Evolutionary conservation across 495 filamentous ascomycete genomes (phyloP), one percentile per base, ranked within the genome.

Genomic region (Barbatosphaeria neglecta): DNA sequence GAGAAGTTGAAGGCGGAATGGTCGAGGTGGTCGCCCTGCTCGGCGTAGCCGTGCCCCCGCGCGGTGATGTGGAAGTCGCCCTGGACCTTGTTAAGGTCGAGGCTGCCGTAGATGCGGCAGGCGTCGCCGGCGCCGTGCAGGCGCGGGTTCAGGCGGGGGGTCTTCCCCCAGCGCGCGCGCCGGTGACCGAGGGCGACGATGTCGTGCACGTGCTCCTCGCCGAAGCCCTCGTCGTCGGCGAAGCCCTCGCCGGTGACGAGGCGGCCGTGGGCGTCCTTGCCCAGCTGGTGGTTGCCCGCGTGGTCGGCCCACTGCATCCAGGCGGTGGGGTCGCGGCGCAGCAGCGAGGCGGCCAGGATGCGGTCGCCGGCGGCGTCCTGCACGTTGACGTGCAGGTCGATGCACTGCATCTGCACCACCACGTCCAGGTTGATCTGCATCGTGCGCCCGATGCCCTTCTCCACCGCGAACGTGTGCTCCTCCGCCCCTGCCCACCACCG

Each of bases 21-120:
- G 64, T 92, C 86, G 55, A 99, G 66, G 75, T 99, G 93, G 33
- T 77, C 67, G 35, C 76, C 80, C 49, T 78, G 68, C 58, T 92
- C 86, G 54, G 71, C 71, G 64, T 99, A 99, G 9, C 92, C 92
- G 67, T 99, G 93, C 0, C 92, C 92, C 44, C 89, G 65, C 2
- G 93, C 93, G 11, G 90, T 99, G 55, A 99, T 93, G 58, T 99
- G 92, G 59, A 99, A 97, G 65, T 99, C 90, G 0, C 93, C 92
- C 63, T 95, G 90, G 41, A 99, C 92, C 64, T 92, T 94, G 57
- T 97, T 96, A 37, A 90, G 75, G 59, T 92, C 85, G 53, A 99
- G 64, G 49, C 81, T 90, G 1, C 92, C 92, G 58, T 77, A 99
- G 42, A 99, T 82, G 31, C 92, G 74, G 66, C 92, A 99, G 69